Base-by-base conservation (phyloP, 164 flowering plant genomes). In the Kalanchoe fedtschenkoi region DNA sequence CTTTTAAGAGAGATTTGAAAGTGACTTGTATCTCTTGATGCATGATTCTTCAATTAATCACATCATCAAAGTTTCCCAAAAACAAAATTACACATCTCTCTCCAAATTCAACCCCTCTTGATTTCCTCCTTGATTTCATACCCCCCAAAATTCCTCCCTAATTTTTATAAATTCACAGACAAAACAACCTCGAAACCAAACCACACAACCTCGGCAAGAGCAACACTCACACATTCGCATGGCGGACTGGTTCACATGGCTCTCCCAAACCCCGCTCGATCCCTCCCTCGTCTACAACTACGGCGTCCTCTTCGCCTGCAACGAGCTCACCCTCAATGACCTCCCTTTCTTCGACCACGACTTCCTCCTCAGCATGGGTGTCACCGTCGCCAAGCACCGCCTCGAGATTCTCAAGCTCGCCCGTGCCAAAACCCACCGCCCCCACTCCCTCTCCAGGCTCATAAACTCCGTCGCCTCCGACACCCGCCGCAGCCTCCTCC, bases 201-300 rank as follows among this genome's bases (percentile, higher is more conserved):
- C n/a, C n/a, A n/a, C n/a, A n/a, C n/a, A n/a, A n/a, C n/a, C n/a
- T n/a, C n/a, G n/a, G n/a, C n/a, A n/a, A n/a, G n/a, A n/a, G n/a
- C n/a, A 47, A 42, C 26, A 26, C 56, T 8, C 24, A 10, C 21
- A 26, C 4, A n/a, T 24, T 43, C 24, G 19, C 14, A 42, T 72
- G 74, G 86, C 88, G 96, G 91, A 91, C 63, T 91, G 97, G 97
- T 82, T 75, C 70, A 70, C 87, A 1, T 91, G 96, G 97, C 58
- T 91, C 34, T 83, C 95, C 6, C 82, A 76, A 67, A 76, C 80
- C 44, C 34, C 39, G 65, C 86, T 88, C 17, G 83, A 85, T 7
- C 83, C 87, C 0, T 62, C 87, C 0, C 78, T 82, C 0, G 53
- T 74, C 4, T 82, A 88, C 60, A 83, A 88, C 33, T 91, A 86